These are phyloP conservation scores for Hemerocallis citrina DNA, from an alignment of 106 monocot genomes.

Conservation along the genomic window DNA sequence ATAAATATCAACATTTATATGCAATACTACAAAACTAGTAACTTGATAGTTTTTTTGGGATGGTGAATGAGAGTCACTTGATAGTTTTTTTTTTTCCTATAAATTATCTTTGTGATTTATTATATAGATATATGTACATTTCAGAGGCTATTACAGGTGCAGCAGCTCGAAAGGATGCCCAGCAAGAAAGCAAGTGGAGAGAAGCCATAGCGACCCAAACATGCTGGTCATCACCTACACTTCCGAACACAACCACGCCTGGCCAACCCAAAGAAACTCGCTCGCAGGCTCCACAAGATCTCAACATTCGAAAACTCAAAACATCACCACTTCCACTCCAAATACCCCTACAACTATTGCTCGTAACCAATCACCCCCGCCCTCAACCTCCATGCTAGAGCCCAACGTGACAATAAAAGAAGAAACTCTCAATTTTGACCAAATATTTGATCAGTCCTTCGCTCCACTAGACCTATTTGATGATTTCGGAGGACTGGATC, in stretches of 20 bases:
- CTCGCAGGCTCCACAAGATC: constrained; percentile 78
- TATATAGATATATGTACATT: no score
- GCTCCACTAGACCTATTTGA: no score
- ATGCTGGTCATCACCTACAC: constrained; percentile 77
- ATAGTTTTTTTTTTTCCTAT: no score
- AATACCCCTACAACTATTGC: background rate
- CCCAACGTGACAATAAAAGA: background rate
- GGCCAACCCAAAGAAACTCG: constrained; percentile 78
- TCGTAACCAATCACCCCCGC: background rate
- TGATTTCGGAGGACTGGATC: constrained; percentile 6
- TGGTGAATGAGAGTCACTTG: no score
- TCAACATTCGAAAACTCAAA: constrained; percentile 13
- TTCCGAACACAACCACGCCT: constrained; percentile 76
- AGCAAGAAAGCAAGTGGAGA: constrained; percentile 86
- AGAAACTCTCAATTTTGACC: background rate
- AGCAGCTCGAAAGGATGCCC: constrained; percentile 83
- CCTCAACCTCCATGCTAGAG: background rate
- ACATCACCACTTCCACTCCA: background rate
- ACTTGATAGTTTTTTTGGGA: no score
- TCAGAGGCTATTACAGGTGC: constrained; percentile 87
- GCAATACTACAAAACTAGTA: no score
- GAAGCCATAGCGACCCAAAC: constrained; percentile 46
- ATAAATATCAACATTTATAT: no score
- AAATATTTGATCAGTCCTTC: no score
- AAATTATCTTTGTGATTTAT: no score